These are phyloP conservation scores for Leishmania martiniquensis DNA, from an alignment of 208 protist genomes.

Conservation along the genomic window DNA sequence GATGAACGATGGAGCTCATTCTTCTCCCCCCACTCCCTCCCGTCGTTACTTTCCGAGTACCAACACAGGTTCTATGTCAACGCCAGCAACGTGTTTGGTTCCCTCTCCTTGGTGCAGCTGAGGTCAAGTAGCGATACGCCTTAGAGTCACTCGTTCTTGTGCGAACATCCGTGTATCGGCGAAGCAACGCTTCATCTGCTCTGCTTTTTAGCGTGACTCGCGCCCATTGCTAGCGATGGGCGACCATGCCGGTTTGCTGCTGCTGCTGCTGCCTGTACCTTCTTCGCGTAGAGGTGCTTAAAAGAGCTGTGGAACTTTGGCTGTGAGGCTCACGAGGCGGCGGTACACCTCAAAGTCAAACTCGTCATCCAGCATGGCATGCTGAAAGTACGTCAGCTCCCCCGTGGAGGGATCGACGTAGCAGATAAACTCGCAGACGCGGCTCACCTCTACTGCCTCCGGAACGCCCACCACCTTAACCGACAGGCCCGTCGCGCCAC, in stretches of 20 bases:
- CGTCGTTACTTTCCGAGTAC: neutral
- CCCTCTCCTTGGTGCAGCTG: neutral
- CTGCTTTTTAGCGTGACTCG: neutral
- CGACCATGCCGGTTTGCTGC: neutral
- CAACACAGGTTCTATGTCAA: neutral
- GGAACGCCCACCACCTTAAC: slow-evolving; percentile 75
- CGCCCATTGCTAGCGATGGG: neutral
- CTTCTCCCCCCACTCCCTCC: neutral
- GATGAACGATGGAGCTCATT: neutral
- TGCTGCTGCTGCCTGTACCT: neutral
- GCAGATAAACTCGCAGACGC: slow-evolving; percentile 92
- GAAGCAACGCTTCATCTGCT: neutral
- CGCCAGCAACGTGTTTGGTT: neutral
- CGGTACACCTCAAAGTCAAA: slow-evolving; percentile 92
- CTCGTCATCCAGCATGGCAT: slow-evolving; percentile 90
- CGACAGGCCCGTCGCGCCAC: slow-evolving; percentile 62
- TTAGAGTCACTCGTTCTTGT: neutral
- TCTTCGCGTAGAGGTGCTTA: slow-evolving; percentile 25
- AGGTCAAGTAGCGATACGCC: neutral
- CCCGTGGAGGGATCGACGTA: slow-evolving; percentile 84
- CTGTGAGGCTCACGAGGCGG: slow-evolving; percentile 68
- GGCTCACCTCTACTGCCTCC: slow-evolving; percentile 73
- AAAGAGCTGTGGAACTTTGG: slow-evolving; percentile 88
- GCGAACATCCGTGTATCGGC: neutral
- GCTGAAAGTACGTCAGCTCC: slow-evolving; percentile 79